Base-by-base conservation (phyloP, 805 yeast species). In the Saccharomycopsis babjevae region DNA sequence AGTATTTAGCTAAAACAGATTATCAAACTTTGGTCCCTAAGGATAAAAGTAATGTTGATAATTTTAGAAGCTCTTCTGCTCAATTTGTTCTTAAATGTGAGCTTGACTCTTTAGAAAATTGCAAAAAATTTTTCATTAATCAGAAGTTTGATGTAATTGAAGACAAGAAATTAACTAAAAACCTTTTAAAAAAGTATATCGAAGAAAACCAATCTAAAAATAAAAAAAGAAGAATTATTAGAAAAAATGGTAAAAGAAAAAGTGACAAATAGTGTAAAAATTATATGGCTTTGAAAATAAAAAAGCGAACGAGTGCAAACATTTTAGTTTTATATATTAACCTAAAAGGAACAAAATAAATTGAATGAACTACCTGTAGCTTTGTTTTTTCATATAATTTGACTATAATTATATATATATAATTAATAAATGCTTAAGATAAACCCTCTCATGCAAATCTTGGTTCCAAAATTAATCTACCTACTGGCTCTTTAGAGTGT, bases 381-480 rank as follows among this genome's bases (percentile, higher is more conserved):
- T 34, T 8, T 34, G 3, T 34, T 8, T 34, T 34, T 3, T 10
- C 5, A 34, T 34, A 34, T 34, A 5, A 32, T 6, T 32, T 32
- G 10, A 10, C 10, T 32, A 32, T 32, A 6, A 32, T 32, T 32
- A 32, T 32, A 32, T 32, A 32, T 5, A 32, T 10, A 7, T 7
- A 34, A 34, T 34, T 7, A 34, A 13, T 34, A 34, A 2, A 10
- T 8, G 2, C 10, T 34, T 34, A 7, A 7, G 5, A 10, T 4
- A 10, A 7, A 10, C 38, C 7, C 13, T 11, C 16, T 46, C 16
- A 46, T 11, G 52, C 52, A 46, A 46, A 46, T 72, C 91, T 77
- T 50, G 84, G 87, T 64, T 85, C 89, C 50, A 87, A 72, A 18
- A 88, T 72, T 60, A 86, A 72, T 22, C 70, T 68, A 28, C 96